phyloP scores from a whole-genome alignment of 2,329 filamentous ascomycete species.

The Epichloe coenophiala region DNA sequence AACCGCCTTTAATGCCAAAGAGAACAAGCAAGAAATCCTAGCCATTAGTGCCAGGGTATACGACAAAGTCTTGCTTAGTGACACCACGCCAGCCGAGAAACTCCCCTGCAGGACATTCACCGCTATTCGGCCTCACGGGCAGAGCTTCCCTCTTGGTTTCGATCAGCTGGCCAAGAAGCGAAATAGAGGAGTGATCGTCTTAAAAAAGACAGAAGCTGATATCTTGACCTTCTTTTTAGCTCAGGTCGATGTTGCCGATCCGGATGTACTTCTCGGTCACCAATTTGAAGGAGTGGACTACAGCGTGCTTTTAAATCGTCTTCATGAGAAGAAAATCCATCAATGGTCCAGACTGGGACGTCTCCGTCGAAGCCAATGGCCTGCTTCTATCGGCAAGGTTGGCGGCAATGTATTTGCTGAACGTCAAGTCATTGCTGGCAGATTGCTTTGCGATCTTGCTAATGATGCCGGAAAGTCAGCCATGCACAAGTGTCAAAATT shows the following conservation, averaged over 20 bases:
- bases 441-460: conserved; percentile 81
- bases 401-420: conserved; percentile 89
- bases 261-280: conserved; percentile 87
- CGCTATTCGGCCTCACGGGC: conserved; percentile 66
- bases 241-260: conserved; percentile 75
- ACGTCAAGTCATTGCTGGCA: conserved; percentile 75
- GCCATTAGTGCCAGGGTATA: conserved; percentile 87
- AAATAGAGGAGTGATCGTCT: conserved; percentile 62
- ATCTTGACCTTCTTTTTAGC: conserved; percentile 82
- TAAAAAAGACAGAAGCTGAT: conserved; percentile 73
- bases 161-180: conserved; percentile 60
- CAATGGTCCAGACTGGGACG: conserved; percentile 91
- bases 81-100: conserved; percentile 79
- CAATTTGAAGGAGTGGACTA: conserved; percentile 97
- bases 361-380: conserved; percentile 74
- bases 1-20: conserved; percentile 76
- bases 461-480: conserved; percentile 96
- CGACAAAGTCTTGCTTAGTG: conserved; percentile 73
- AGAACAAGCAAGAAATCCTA: conserved; percentile 93
- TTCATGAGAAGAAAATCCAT: conserved; percentile 81
- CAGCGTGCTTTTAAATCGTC: conserved; percentile 72
- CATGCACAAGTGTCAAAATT: conserved; percentile 95
- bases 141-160: conserved; percentile 74
- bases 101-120: conserved; percentile 86
- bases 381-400: conserved; percentile 69